Evolutionary conservation across 495 filamentous ascomycete genomes (phyloP), one percentile per base, ranked within the genome.

Genomic region (Echria macrotheca): DNA sequence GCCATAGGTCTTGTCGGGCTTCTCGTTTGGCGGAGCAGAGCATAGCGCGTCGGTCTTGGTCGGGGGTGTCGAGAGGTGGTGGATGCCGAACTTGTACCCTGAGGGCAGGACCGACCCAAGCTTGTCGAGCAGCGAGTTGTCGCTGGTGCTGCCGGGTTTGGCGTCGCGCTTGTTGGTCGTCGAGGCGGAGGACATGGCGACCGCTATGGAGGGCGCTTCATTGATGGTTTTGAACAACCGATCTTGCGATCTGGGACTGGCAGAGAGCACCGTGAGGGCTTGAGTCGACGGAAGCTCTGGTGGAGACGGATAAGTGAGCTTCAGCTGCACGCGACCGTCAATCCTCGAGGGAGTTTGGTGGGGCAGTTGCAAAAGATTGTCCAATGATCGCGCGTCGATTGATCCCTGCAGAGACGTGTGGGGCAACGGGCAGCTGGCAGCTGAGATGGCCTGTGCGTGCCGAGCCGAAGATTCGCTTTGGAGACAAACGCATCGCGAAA

Each of bases 51-150:
- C 71, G 44, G 81, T 85, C 48, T 70, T 74, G 10, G 80, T 80
- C 14, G 93, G 88, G 1, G 87, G 85, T 3, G 91, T 94, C 15
- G 90, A 95, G 53, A 95, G 68, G 71, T 97, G 91, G 67, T 94
- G 81, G 57, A 94, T 74, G 35, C 73, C 84, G 59, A 95, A 80
- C 51, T 76, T 75, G 63, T 77, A 73, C 54, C 74, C 81, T 44
- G 80, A 74, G 22, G 91, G 89, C 21, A 97, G 79, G 23, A 75
- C 76, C 43, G 79, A 73, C 45, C 87, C 81, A 52, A 98, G 75
- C 47, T 68, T 67, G 32, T 66, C 63, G 33, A 67, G 56, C n/a
- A 82, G 65, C 25, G 53, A 54, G 10, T n/a, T 38, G 32, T 31
- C 24, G 35, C 6, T 35, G 1, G 43, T 5, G 14, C n/a, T 32